phyloP scores from a whole-genome alignment of 371 early-diverging fungal species.

The Lichtheimia corymbifera region DNA sequence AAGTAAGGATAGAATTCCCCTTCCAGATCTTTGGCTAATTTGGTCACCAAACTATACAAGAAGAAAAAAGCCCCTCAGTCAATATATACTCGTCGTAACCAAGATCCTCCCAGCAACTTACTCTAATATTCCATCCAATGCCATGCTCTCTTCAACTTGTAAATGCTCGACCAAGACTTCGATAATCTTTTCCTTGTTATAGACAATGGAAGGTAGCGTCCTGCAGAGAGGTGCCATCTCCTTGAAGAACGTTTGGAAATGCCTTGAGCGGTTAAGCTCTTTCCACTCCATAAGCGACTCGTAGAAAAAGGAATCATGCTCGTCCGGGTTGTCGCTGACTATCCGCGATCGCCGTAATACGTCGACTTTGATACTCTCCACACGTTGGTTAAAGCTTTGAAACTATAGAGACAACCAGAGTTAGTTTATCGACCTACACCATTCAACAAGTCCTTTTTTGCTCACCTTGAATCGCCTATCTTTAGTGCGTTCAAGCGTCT shows the following conservation, averaged over 20 bases:
- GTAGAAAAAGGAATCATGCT: slow-evolving; percentile 80
- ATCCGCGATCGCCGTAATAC: slow-evolving; percentile 54
- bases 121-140: slow-evolving; percentile 79
- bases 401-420: slow-evolving; percentile 47
- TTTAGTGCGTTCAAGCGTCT: too few relatives aligned
- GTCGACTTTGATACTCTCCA: slow-evolving; percentile 80
- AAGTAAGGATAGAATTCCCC: slow-evolving; percentile 89
- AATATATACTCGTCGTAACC: neutral
- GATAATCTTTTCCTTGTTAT: slow-evolving; percentile 83
- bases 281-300: slow-evolving; percentile 77
- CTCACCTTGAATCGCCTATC: too few relatives aligned
- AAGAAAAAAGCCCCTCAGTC: neutral
- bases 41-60: slow-evolving; percentile 71
- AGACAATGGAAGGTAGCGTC: slow-evolving; percentile 83
- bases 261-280: slow-evolving; percentile 85
- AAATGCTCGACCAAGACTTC: slow-evolving; percentile 67
- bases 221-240: slow-evolving; percentile 67
- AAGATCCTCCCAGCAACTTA: slow-evolving; percentile 30
- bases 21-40: slow-evolving; percentile 88
- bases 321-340: slow-evolving; percentile 65
- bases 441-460: too few relatives aligned
- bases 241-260: slow-evolving; percentile 70
- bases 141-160: slow-evolving; percentile 57
- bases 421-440: too few relatives aligned
- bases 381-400: slow-evolving; percentile 79